Evolutionary conservation across 169 alveolate genomes (phyloP).

Genomic region (Plasmodium coatneyi): DNA sequence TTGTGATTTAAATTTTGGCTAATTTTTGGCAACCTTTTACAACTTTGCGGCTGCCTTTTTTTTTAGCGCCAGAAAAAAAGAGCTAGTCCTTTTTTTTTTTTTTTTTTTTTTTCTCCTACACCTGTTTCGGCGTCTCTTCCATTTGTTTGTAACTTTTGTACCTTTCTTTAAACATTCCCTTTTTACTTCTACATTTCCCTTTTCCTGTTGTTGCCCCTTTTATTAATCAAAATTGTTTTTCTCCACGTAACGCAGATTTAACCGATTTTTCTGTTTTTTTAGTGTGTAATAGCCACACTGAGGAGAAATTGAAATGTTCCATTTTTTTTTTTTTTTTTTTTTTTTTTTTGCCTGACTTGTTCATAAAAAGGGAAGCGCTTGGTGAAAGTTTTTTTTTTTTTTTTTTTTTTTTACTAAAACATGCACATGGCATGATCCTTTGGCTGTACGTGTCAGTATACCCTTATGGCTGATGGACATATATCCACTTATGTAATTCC

Average conservation of each 20-base stretch:
- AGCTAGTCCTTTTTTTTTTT: conserved; percentile 20
- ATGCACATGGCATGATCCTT: background rate
- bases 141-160: background rate
- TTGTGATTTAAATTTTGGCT: background rate
- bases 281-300: background rate
- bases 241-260: background rate
- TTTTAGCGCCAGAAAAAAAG: background rate
- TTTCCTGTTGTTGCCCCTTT: background rate
- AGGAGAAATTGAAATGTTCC: background rate
- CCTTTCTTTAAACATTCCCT: background rate
- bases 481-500: background rate
- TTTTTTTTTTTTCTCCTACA: background rate
- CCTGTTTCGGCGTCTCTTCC: background rate
- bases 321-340: too few species aligned
- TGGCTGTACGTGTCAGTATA: background rate
- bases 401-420: background rate
- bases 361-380: background rate
- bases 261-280: background rate
- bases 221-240: background rate
- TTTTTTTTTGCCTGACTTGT: background rate
- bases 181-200: background rate
- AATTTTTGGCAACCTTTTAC: too few species aligned
- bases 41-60: background rate
- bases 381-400: background rate
- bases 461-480: background rate